phyloP scores from a whole-genome alignment of 1,139 yeast species.

The Pichia sp. region DNA sequence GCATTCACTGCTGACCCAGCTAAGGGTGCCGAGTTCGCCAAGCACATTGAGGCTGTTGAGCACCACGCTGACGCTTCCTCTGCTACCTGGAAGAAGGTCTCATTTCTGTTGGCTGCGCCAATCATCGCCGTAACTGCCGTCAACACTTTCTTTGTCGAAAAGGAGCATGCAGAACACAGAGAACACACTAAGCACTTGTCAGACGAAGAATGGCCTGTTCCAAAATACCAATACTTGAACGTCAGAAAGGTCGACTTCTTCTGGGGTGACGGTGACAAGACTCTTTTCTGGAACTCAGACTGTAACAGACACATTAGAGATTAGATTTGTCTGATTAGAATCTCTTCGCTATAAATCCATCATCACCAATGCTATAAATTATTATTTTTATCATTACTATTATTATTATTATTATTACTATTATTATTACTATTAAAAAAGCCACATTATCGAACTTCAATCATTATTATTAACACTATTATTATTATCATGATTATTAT shows the following conservation, averaged over 20 bases:
- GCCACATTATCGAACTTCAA: neutral
- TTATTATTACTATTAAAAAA: neutral
- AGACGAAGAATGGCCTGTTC: constrained; percentile 86
- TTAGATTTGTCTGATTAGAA: neutral
- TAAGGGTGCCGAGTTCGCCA: constrained; percentile 52
- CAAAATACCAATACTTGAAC: constrained; percentile 85
- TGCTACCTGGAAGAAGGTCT: constrained; percentile 78
- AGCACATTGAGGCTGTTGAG: constrained; percentile 48
- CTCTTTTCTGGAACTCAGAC: constrained; percentile 92
- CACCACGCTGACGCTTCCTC: constrained; percentile 79
- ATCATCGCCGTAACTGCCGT: constrained; percentile 70
- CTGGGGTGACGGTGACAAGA: constrained; percentile 99
- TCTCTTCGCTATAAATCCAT: neutral
- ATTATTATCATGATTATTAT: neutral
- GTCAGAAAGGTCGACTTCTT: constrained; percentile 80
- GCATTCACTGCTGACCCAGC: constrained; percentile 39
- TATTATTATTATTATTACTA: neutral
- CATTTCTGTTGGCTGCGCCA: constrained; percentile 77
- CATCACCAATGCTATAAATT: neutral
- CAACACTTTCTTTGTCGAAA: constrained; percentile 77
- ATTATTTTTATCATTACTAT: neutral
- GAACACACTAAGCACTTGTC: constrained; percentile 69
- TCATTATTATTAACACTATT: neutral
- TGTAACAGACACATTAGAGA: constrained; percentile 75
- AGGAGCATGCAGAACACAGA: constrained; percentile 87